Conservation (phyloP, 306 rosid species). For the Vigna trinervia region DNA sequence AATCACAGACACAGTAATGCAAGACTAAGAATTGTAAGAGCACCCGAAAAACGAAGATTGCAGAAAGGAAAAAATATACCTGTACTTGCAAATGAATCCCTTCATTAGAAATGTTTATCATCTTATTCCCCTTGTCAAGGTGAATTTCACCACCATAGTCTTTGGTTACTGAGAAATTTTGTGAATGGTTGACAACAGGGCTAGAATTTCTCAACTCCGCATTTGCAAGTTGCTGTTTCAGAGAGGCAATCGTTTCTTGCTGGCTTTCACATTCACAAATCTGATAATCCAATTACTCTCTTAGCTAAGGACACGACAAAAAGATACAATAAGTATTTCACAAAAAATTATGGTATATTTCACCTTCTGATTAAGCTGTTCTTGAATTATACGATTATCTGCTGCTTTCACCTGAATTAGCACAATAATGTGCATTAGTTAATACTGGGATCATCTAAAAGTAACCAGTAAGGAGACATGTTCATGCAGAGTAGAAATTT, state of each 20-base stretch:
- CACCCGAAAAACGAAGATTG: constrained; percentile 25
- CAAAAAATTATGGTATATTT: constrained; percentile 17
- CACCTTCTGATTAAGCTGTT: constrained; percentile 93
- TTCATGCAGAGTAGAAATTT: constrained; percentile 22
- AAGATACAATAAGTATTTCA: constrained; percentile 1
- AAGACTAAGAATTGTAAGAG: constrained; percentile 26
- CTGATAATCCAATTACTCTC: constrained; percentile 54
- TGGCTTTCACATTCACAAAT: constrained; percentile 74
- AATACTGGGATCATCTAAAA: constrained; percentile 14
- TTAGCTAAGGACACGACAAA: constrained; percentile 35
- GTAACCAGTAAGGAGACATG: constrained; percentile 34
- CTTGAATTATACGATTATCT: constrained; percentile 93
- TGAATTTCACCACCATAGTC: constrained; percentile 47
- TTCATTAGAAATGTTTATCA: constrained; percentile 47
- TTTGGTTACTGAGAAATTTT: constrained; percentile 46
- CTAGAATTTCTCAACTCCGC: constrained; percentile 60
- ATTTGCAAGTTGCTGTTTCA: constrained; percentile 85
- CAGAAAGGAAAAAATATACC: constrained; percentile 54
- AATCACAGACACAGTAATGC: constrained; percentile 23
- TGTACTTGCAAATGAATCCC: constrained; percentile 59
- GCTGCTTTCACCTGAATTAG: constrained; percentile 85
- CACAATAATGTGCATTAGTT: constrained; percentile 43
- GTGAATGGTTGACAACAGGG: constrained; percentile 51
- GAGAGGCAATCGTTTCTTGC: constrained; percentile 73
- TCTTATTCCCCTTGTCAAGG: constrained; percentile 48